Conservation (phyloP, 1,284 basidiomycete species). For the Ganoderma lucidum region DNA sequence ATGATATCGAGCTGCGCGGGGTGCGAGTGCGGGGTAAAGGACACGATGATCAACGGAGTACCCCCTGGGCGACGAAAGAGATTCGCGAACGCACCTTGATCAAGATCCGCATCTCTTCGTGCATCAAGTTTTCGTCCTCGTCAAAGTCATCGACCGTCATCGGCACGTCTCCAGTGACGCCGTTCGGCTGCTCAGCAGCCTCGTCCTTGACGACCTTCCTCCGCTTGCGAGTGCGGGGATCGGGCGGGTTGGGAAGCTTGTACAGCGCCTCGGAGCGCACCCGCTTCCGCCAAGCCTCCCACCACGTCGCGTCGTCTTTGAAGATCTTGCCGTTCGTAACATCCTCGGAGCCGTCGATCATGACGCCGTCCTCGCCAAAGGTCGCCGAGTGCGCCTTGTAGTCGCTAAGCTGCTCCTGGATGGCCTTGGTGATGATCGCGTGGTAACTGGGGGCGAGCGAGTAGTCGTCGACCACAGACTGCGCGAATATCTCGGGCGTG, state of each 20-base stretch:
- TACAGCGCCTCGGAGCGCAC: slow-evolving; percentile 48
- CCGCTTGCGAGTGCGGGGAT: slow-evolving; percentile 44
- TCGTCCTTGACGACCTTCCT: slow-evolving; percentile 46
- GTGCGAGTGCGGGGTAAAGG: slow-evolving; percentile 13
- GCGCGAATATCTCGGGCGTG: slow-evolving; percentile 90
- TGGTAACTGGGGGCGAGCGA: slow-evolving; percentile 78
- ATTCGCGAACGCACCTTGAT: slow-evolving; percentile 68
- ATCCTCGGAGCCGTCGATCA: slow-evolving; percentile 41
- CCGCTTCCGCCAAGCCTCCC: slow-evolving; percentile 73
- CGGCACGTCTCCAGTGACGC: slow-evolving; percentile 29
- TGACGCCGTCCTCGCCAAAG: slow-evolving; percentile 45
- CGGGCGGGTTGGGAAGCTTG: slow-evolving; percentile 34
- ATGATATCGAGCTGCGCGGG: slow-evolving; percentile 88
- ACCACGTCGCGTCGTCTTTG: slow-evolving; percentile 66
- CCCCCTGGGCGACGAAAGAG: not conserved
- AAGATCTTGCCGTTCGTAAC: slow-evolving; percentile 57
- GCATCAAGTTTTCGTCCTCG: slow-evolving; percentile 63
- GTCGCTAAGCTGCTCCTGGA: slow-evolving; percentile 89
- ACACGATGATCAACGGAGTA: slow-evolving; percentile 25
- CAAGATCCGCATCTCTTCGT: slow-evolving; percentile 89
- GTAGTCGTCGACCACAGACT: slow-evolving; percentile 93
- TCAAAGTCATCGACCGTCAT: slow-evolving; percentile 44
- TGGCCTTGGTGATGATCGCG: slow-evolving; percentile 80
- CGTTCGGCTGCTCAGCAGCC: slow-evolving; percentile 24
- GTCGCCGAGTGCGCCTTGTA: slow-evolving; percentile 70